phyloP scores from a whole-genome alignment of 169 alveolate species.

The Eimeria sp. region DNA sequence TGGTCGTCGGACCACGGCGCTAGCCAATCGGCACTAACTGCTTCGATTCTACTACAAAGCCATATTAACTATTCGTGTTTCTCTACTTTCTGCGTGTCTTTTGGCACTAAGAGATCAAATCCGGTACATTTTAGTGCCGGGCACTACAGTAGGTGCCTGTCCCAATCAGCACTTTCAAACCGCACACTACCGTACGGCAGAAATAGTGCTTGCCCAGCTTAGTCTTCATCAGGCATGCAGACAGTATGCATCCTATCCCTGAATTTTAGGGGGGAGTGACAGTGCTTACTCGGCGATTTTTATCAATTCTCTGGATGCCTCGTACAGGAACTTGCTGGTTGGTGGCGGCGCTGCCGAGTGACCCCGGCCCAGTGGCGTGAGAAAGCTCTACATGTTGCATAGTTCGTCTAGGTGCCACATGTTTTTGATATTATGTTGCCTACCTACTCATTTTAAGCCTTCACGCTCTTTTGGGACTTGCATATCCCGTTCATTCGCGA shows the following conservation, averaged over 20 bases:
- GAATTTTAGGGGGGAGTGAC: not conserved
- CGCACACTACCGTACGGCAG: not conserved
- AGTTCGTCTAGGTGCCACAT: not conserved
- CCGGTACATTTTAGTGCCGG: too few relatives aligned
- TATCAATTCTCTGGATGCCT: not conserved
- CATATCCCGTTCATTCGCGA: not conserved
- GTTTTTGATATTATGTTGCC: not conserved
- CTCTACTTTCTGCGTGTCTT: too few relatives aligned
- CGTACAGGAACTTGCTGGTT: not conserved
- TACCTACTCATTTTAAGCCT: not conserved
- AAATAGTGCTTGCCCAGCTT: not conserved
- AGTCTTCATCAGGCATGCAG: not conserved
- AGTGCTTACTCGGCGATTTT: not conserved
- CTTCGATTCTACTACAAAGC: too few relatives aligned
- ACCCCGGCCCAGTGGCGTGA: not conserved
- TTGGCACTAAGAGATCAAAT: too few relatives aligned
- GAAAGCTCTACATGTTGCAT: not conserved
- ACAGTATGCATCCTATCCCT: not conserved
- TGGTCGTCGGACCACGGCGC: too few relatives aligned
- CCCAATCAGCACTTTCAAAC: not conserved
- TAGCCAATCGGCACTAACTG: too few relatives aligned
- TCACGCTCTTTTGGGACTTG: not conserved
- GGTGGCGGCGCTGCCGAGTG: not conserved
- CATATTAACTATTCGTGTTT: too few relatives aligned
- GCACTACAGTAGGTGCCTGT: not conserved